Percentiles rank a stretch among this genome's conserved stretches.
phyloP scores from a whole-genome alignment of 2,329 filamentous ascomycete species.

The Lachnellula suecica region DNA sequence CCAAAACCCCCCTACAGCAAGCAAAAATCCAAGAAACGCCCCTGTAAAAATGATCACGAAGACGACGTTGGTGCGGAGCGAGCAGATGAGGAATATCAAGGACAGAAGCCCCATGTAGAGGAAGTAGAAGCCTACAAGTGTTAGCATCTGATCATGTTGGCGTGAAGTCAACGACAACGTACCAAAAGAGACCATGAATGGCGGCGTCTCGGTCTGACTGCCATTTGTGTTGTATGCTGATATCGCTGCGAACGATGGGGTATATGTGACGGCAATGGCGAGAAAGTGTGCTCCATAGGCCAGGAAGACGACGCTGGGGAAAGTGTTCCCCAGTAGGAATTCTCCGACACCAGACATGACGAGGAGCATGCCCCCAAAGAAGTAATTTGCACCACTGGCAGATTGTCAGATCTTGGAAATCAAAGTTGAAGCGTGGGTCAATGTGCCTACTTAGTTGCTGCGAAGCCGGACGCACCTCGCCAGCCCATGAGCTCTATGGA shows the following conservation, averaged over 20 bases:
- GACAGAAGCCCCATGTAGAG: slow-evolving; percentile 28
- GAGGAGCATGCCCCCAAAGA: slow-evolving; percentile 52
- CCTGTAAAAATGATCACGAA: slow-evolving; percentile 69
- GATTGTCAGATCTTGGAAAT: not conserved
- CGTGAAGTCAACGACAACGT: not conserved
- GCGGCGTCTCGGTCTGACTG: not conserved
- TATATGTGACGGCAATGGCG: slow-evolving; percentile 52
- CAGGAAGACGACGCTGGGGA: slow-evolving; percentile 57
- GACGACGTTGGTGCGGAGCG: slow-evolving; percentile 70
- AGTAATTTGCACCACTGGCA: slow-evolving; percentile 42
- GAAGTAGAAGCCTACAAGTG: slow-evolving; percentile 18
- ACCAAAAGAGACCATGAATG: not conserved
- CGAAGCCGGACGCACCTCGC: slow-evolving; percentile 47
- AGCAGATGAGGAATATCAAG: slow-evolving; percentile 53
- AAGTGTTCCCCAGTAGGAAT: slow-evolving; percentile 56
- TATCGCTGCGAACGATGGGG: slow-evolving; percentile 51
- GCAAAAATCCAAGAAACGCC: slow-evolving; percentile 56
- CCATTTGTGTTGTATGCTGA: slow-evolving; percentile 40
- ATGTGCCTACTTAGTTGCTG: slow-evolving; percentile 44
- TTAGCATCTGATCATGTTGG: not conserved
- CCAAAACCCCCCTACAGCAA: slow-evolving; percentile 62
- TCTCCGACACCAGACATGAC: slow-evolving; percentile 50
- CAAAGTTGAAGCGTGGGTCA: not conserved
- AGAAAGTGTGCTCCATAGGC: slow-evolving; percentile 56
- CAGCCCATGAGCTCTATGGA: slow-evolving; percentile 51